Percentiles rank a stretch among this genome's conserved stretches.
These are phyloP conservation scores for Rhodotorula mucilaginosa DNA, from an alignment of 1,284 basidiomycete genomes.

Conservation along the genomic window DNA sequence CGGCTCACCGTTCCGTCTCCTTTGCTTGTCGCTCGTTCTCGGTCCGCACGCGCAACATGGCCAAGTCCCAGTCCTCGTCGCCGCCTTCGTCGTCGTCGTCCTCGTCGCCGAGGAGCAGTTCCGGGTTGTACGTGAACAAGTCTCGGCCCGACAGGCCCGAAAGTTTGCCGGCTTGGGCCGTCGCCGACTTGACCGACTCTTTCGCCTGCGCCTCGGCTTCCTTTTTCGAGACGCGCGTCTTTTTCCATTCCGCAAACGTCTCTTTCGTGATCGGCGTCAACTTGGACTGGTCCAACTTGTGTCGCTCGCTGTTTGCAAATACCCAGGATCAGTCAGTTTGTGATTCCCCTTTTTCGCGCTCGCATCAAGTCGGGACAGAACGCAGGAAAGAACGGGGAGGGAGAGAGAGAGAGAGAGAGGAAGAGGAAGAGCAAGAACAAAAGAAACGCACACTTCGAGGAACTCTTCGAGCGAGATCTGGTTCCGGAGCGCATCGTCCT, in stretches of 20 bases:
- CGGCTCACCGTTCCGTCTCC: conserved; percentile 34
- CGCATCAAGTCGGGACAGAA: too few relatives aligned
- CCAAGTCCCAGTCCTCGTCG: conserved; percentile 52
- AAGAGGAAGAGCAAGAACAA: background rate
- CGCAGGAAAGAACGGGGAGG: too few relatives aligned
- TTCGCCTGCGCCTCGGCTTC: conserved; percentile 75
- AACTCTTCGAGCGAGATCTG: conserved; percentile 94
- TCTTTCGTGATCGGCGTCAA: conserved; percentile 95
- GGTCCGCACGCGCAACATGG: conserved; percentile 19
- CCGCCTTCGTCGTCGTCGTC: conserved; percentile 55
- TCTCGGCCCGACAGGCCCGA: conserved; percentile 93
- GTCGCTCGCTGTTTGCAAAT: conserved; percentile 60
- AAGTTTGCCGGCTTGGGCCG: conserved; percentile 84
- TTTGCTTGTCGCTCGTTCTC: conserved; percentile 28
- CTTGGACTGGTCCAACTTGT: conserved; percentile 79
- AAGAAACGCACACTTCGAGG: conserved; percentile 82
- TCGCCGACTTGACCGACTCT: conserved; percentile 79
- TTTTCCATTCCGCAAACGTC: conserved; percentile 91
- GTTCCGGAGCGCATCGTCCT: conserved; percentile 72
- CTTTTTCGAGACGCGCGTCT: conserved; percentile 88
- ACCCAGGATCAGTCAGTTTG: too few relatives aligned
- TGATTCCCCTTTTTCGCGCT: too few relatives aligned
- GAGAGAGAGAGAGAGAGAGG: background rate
- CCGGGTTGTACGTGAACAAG: conserved; percentile 74
- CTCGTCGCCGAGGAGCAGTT: conserved; percentile 81